Base-by-base conservation (phyloP, 805 yeast species). In the Wickerhamiella musiphila region DNA sequence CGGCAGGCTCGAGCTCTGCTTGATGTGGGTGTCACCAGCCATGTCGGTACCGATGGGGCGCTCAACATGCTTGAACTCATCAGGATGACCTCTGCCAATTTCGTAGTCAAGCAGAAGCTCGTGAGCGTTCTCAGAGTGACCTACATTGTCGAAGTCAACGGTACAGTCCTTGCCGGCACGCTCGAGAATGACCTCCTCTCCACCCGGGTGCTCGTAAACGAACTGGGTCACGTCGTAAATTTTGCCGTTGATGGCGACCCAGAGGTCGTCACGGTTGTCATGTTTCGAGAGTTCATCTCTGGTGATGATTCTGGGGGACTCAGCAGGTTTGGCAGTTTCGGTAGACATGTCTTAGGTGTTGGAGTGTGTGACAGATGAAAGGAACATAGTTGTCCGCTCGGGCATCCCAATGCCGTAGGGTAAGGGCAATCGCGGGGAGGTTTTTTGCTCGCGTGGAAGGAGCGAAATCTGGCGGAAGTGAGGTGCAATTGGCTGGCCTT, bases 91-190 rank as follows among this genome's bases (percentile, higher is more conserved):
- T 33, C 66, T 73, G 43, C 98, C 98, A 37, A 90, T 66, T 44
- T 67, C 61, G 50, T 82, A 60, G 25, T 67, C 70, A 28, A 58
- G 63, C 47, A 90, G 62, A 44, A 76, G 63, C 46, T 76, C 90
- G 45, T 73, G 72, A 25, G 99, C 96, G 44, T 84, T 94, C 41
- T 84, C 95, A 22, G 96, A 82, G 60, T 90, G 99, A 22, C 99
- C 99, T 52, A 90, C 84, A 50, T 82, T 94, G 44, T 69, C 73
- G 42, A 72, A 73, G 16, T 73, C 68, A 30, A 52, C 58, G 10
- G 79, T 71, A 33, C 83, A 84, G 52, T 82, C 93, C 37, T 66
- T 65, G 27, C 93, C 94, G 20, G 78, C 93, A 49, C 71, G 66
- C 44, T 79, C 93, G 31, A 69, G 56, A 35, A 81, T 61, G 20